Conservation (phyloP, 2,329 filamentous ascomycete genomes). For the Teratosphaeria nubilosa region DNA sequence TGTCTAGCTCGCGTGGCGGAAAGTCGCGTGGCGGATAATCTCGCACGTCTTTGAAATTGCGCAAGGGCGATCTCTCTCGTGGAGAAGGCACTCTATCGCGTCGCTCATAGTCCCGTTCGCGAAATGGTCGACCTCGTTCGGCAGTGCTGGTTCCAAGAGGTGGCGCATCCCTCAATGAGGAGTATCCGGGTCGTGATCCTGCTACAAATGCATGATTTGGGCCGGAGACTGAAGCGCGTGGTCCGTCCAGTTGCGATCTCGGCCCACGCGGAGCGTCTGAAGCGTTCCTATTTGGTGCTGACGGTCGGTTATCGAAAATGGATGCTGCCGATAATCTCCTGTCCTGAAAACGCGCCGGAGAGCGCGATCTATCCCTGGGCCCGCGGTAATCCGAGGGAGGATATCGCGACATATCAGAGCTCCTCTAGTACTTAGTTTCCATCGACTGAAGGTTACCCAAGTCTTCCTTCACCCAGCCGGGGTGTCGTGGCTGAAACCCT, state of each 20-base stretch:
- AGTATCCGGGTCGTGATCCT: constrained; percentile 11
- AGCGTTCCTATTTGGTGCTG: constrained; percentile 14
- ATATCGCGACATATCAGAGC: constrained; percentile 22
- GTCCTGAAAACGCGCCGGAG: constrained; percentile 59
- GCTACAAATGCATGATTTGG: constrained; percentile 50
- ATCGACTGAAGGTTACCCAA: constrained; percentile 1
- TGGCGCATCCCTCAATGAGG: constrained; percentile 43
- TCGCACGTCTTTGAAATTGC: constrained; percentile 50
- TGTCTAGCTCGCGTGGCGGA: constrained; percentile 52
- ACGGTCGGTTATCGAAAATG: constrained; percentile 19
- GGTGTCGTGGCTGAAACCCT: not conserved
- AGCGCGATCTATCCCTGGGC: constrained; percentile 56
- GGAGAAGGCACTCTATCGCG: constrained; percentile 52
- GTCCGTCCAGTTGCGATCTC: constrained; percentile 62
- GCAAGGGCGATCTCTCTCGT: constrained; percentile 53
- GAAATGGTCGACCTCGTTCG: constrained; percentile 50
- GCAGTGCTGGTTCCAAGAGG: constrained; percentile 41
- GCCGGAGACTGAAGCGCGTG: constrained; percentile 28
- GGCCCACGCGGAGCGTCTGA: constrained; percentile 69
- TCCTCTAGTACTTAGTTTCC: constrained; percentile 1
- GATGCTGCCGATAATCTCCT: constrained; percentile 54
- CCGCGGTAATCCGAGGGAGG: constrained; percentile 30
- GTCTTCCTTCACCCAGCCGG: not conserved
- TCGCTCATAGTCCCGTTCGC: constrained; percentile 41
- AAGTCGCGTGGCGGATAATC: constrained; percentile 51